These are phyloP conservation scores for Talaromyces verruculosus DNA, from an alignment of 2,329 filamentous ascomycete genomes.

Conservation along the genomic window DNA sequence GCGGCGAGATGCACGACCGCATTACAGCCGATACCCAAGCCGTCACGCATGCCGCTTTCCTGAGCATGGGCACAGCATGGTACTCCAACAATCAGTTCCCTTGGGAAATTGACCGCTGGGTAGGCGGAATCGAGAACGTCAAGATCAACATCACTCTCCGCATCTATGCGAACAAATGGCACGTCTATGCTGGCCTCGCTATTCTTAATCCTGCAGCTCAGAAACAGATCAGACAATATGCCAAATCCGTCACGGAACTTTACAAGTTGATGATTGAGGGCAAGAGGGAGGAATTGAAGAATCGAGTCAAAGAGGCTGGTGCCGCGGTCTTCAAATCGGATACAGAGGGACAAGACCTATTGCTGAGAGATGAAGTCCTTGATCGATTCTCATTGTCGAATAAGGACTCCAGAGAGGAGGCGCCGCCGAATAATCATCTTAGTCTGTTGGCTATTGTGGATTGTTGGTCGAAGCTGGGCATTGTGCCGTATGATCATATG, in stretches of 20 bases:
- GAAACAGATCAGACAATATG: conserved; percentile 92
- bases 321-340: conserved; percentile 63
- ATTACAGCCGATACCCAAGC: conserved; percentile 98
- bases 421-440: conserved; percentile 85
- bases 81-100: conserved; percentile 92
- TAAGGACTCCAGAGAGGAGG: conserved; percentile 62
- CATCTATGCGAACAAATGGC: conserved; percentile 99
- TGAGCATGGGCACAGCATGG: conserved; percentile 98
- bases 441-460: conserved; percentile 95
- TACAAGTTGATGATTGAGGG: conserved; percentile 97
- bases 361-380: conserved; percentile 76
- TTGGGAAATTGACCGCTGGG: conserved; percentile 93
- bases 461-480: conserved; percentile 92
- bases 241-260: conserved; percentile 83
- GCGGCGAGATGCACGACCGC: conserved; percentile 83
- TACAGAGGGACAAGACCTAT: conserved; percentile 60
- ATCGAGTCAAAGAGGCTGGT: conserved; percentile 76
- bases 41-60: conserved; percentile 93
- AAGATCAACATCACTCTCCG: conserved; percentile 98
- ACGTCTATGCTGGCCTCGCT: conserved; percentile 95
- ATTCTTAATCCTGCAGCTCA: conserved; percentile 94
- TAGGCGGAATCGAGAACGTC: conserved; percentile 97
- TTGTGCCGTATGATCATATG: conserved; percentile 98
- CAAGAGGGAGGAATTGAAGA: conserved; percentile 69
- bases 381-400: conserved; percentile 80